Percentiles rank a stretch among this genome's conserved stretches.
These are phyloP conservation scores for Hura crepitans DNA, from an alignment of 441 rosid species.

Conservation along the genomic window DNA sequence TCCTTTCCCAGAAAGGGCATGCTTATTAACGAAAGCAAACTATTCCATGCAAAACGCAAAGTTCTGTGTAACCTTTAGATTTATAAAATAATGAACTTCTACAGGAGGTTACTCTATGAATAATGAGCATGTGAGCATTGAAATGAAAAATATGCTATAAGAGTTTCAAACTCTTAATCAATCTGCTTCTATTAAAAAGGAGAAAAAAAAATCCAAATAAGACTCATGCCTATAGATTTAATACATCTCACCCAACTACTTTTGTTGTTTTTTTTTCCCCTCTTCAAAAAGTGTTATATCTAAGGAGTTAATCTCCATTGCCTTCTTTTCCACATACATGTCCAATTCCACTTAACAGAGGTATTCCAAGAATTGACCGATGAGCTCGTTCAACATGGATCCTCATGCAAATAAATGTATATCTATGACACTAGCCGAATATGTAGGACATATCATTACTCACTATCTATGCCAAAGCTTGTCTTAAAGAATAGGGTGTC, in stretches of 20 bases:
- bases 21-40: constrained; percentile 35
- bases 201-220: not conserved
- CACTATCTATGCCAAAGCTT: constrained; percentile 9
- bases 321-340: not conserved
- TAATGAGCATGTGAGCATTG: not conserved
- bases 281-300: not conserved
- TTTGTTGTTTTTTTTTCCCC: not conserved
- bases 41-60: constrained; percentile 11
- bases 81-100: not conserved
- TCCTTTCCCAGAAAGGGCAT: constrained; percentile 34
- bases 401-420: not conserved
- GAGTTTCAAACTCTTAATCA: not conserved
- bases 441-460: not conserved
- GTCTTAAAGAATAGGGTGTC: not conserved
- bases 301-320: not conserved
- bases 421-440: not conserved
- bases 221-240: not conserved
- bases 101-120: not conserved
- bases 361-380: not conserved
- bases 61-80: constrained; percentile 12
- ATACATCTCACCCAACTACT: not conserved
- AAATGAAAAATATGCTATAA: not conserved
- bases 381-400: not conserved
- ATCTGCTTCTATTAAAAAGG: not conserved
- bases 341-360: not conserved